Evolutionary conservation across 305 asterid species (phyloP).

Genomic region (Fraxinus paxiana): DNA sequence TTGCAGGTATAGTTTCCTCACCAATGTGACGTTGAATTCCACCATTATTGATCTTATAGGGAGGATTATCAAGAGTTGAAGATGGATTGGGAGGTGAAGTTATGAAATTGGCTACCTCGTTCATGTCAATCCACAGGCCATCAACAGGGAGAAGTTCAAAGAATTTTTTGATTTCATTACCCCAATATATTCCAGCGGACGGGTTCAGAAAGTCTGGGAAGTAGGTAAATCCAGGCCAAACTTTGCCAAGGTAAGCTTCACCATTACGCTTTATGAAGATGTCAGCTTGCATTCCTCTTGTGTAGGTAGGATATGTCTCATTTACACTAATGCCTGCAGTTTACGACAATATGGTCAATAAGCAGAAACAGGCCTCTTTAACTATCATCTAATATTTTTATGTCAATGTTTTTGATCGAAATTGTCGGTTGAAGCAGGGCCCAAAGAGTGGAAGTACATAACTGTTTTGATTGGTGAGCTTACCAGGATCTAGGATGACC

Average conservation of each 20-base stretch:
- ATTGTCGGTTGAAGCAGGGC: not conserved
- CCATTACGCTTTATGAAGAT: conserved; percentile 67
- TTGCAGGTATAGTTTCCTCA: conserved; percentile 52
- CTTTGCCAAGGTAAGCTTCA: conserved; percentile 63
- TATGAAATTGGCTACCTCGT: conserved; percentile 69
- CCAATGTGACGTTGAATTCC: conserved; percentile 40
- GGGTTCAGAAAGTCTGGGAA: conserved; percentile 85
- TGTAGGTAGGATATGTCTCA: conserved; percentile 54
- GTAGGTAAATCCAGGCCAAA: conserved; percentile 80
- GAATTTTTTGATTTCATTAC: conserved; percentile 59
- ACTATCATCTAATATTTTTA: not conserved
- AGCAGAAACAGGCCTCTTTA: not conserved
- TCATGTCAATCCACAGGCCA: conserved; percentile 97
- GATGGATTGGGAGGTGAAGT: conserved; percentile 37
- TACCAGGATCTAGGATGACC: conserved; percentile 84
- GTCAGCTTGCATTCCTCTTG: conserved; percentile 64
- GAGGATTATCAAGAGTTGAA: conserved; percentile 57
- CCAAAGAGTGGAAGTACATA: not conserved
- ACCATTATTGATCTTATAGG: conserved; percentile 56
- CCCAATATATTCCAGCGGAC: conserved; percentile 44
- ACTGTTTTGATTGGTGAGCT: conserved; percentile 3
- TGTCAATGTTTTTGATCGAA: not conserved
- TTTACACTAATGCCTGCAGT: conserved; percentile 60
- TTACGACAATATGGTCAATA: not conserved
- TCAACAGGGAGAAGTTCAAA: conserved; percentile 53